Base-by-base conservation (phyloP, 2,329 filamentous ascomycete genomes). In the Cladosporium austrohemisphaericum region DNA sequence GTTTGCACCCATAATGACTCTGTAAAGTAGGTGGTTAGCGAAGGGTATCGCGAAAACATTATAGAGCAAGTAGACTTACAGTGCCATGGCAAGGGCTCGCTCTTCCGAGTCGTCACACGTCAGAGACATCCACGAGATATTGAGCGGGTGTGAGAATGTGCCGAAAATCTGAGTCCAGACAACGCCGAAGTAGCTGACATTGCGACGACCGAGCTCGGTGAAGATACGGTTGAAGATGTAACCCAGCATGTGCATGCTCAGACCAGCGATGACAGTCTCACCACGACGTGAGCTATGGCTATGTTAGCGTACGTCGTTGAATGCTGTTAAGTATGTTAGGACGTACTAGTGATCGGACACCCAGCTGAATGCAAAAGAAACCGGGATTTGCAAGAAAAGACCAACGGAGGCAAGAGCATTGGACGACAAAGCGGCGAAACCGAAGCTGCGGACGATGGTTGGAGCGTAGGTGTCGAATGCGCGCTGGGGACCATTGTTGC, bases 1-100 rank as follows among this genome's bases (percentile, higher is more conserved):
- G 55, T 83, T 83, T 40, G 78, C 80, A 16, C 76, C 75, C 79
- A 82, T 82, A 52, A 83, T 80, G 44, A 81, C 71, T 64, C 71
- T 75, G 18, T 16, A 32, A n/a, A n/a, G n/a, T n/a, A 13, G 26
- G 16, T 4, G 11, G 18, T 19, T 7, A 43, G 22, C 55, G 13
- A 29, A 22, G 31, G 16, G 11, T 29, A 5, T 5, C 5, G 29
- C 4, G 13, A 14, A 16, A n/a, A n/a, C 25, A 19, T 23, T 26
- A 23, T 14, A 41, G 4, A 31, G 4, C 4, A 29, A 41, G 26
- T 38, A 25, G 9, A 57, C 66, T 67, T 62, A 77, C 74, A 77
- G 70, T 6, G 79, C 78, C 79, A 82, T 82, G 9, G 78, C 76
- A 0, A 83, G 68, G 1, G 79, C 77, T 41, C 79, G 68, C 55